Evolutionary conservation across 371 early-diverging fungal genomes (phyloP).

Genomic region (Blakeslea trispora): DNA sequence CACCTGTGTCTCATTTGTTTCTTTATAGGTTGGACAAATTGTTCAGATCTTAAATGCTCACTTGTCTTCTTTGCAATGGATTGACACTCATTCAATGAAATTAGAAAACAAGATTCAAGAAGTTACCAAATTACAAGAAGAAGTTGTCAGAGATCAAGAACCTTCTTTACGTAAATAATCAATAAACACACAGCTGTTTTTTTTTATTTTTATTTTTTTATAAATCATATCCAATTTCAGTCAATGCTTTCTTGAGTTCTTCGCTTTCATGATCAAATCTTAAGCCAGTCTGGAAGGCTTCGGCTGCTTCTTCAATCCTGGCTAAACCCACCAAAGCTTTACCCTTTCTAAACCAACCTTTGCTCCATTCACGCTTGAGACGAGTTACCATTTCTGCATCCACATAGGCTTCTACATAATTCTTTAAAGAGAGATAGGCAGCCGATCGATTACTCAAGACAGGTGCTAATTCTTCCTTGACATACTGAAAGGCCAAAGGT

Average conservation of each 20-base stretch:
- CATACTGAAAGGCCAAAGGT: constrained; percentile 59
- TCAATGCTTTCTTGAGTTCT: constrained; percentile 54
- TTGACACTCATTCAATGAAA: constrained; percentile 61
- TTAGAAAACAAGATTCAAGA: constrained; percentile 57
- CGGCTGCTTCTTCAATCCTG: constrained; percentile 65
- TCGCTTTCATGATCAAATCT: constrained; percentile 71
- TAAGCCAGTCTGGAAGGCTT: constrained; percentile 68
- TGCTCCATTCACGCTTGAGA: constrained; percentile 75
- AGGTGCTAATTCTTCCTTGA: constrained; percentile 71
- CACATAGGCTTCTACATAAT: constrained; percentile 73
- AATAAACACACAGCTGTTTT: neutral
- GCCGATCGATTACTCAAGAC: constrained; percentile 75
- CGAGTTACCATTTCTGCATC: constrained; percentile 78
- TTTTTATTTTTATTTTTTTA: constrained; percentile 1
- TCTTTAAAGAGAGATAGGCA: constrained; percentile 64
- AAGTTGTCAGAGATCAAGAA: constrained; percentile 29
- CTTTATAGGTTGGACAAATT: constrained; percentile 70
- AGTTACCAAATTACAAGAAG: constrained; percentile 50
- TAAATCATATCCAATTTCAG: constrained; percentile 16
- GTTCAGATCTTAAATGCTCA: constrained; percentile 89
- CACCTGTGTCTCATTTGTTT: constrained; percentile 1
- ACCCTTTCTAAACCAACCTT: constrained; percentile 83
- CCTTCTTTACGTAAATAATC: constrained; percentile 19
- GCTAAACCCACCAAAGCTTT: constrained; percentile 70
- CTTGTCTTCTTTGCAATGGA: constrained; percentile 89